Conservation (phyloP, 208 protist genomes). For the Tritrichomonas foetus region DNA sequence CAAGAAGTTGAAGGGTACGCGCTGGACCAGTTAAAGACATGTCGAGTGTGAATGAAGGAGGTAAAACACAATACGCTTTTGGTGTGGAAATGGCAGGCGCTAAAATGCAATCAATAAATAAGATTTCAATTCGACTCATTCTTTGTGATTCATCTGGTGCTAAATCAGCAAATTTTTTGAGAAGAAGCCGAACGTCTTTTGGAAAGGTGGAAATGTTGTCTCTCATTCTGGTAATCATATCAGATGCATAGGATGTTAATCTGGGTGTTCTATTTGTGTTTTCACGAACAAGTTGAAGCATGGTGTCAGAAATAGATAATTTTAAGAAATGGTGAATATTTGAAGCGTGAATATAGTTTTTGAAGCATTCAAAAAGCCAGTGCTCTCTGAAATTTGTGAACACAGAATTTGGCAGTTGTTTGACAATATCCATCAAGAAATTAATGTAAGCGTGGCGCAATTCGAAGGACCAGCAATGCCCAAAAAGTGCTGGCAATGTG, state of each 20-base stretch:
- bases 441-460: not conserved
- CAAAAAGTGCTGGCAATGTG: not conserved
- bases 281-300: not conserved
- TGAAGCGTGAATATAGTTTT: not conserved
- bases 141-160: not conserved
- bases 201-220: not conserved
- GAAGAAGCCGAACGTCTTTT: not conserved
- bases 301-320: not conserved
- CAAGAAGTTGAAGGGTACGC: not conserved
- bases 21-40: not conserved
- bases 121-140: not conserved
- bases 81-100: slow-evolving; percentile 5
- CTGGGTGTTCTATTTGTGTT: not conserved
- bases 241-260: not conserved
- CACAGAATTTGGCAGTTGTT: not conserved
- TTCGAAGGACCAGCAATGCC: not conserved
- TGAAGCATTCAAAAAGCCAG: slow-evolving; percentile 13
- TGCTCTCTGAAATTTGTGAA: not conserved
- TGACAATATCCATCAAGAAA: not conserved
- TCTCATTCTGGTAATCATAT: not conserved
- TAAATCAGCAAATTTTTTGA: not conserved
- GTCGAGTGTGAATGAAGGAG: not conserved
- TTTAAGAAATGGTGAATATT: not conserved
- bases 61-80: not conserved
- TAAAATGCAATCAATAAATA: slow-evolving; percentile 21